Evolutionary conservation across 2,329 filamentous ascomycete species (phyloP), one percentile per base, ranked within the genome.

Genomic region (Dactylellina leptospora): DNA sequence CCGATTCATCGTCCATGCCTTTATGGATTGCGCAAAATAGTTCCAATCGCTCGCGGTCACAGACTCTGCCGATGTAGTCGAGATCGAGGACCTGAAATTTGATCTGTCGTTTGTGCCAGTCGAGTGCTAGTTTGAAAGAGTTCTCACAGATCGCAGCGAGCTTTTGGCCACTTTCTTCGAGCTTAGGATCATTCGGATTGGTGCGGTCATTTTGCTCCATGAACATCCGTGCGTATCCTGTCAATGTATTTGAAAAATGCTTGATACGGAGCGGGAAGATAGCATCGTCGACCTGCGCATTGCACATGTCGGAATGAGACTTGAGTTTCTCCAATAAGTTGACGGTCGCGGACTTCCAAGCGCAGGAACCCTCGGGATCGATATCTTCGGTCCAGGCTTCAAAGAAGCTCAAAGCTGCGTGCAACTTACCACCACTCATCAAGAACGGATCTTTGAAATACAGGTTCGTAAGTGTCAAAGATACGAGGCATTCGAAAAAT

Each of bases 401-500:
- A 22, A 66, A 22, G 3, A 13, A 22, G 5, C 8, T 33, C 10
- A 66, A 33, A 18, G 8, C 16, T 5, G 27, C n/a, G n/a, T 25
- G 1, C 13, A 44, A 40, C 16, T 22, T 22, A 11, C 23, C 28
- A 6, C 22, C 28, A 33, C 28, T 30, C 3, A 58, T 9, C 16
- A 59, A 58, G 20, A 58, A 66, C 2, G 51, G 53, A 47, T 51
- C 38, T 6, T 20, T 42, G 33, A 66, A 66, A 13, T 58, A 10
- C 9, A 8, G 16, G 8, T 42, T 16, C 13, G 25, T 22, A 1
- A 66, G 6, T 1, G 53, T 59, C 4, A 53, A 58, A 5, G 51
- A 4, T 23, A 66, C 23, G 4, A 66, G 53, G 11, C 25, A 13
- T 25, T 66, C 61, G 18, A 66, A 59, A n/a, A 66, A 66, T 8